Percentiles rank a stretch among this genome's conserved stretches.
These are phyloP conservation scores for Aspergillus cavernicola DNA, from an alignment of 495 filamentous ascomycete species.

Conservation along the genomic window DNA sequence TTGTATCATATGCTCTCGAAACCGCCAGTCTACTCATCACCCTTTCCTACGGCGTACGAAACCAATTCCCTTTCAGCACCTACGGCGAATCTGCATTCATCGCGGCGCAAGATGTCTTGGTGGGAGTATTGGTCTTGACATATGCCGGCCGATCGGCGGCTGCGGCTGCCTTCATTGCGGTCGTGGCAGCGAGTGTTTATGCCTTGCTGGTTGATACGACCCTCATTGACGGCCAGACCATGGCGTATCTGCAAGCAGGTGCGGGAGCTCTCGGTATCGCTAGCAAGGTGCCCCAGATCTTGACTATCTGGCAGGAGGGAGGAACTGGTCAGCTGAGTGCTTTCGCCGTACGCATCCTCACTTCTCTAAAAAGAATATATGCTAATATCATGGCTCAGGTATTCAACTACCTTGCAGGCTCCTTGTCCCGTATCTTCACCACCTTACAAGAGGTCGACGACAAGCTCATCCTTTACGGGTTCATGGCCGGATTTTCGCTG, in stretches of 20 bases:
- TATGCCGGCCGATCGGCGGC: slow-evolving; percentile 65
- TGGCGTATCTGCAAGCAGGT: slow-evolving; percentile 78
- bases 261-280: slow-evolving; percentile 78
- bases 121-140: slow-evolving; percentile 76
- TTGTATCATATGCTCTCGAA: slow-evolving; percentile 88
- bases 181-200: slow-evolving; percentile 61
- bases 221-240: slow-evolving; percentile 62
- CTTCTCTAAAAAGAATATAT: not conserved
- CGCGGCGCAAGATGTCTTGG: slow-evolving; percentile 83
- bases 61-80: slow-evolving; percentile 90
- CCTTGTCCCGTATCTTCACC: slow-evolving; percentile 91
- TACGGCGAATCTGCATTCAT: slow-evolving; percentile 94
- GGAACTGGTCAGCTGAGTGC: slow-evolving; percentile 94
- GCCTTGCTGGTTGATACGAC: slow-evolving; percentile 62
- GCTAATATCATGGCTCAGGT: slow-evolving; percentile 57
- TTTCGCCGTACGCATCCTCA: slow-evolving; percentile 69
- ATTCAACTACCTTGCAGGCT: slow-evolving; percentile 94
- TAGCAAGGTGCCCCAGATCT: slow-evolving; percentile 91
- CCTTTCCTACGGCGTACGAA: slow-evolving; percentile 83
- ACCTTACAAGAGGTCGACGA: slow-evolving; percentile 95
- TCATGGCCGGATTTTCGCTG: slow-evolving; percentile 80
- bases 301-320: slow-evolving; percentile 74
- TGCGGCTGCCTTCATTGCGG: slow-evolving; percentile 68
- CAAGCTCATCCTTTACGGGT: slow-evolving; percentile 89
- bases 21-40: slow-evolving; percentile 79